phyloP scores from a whole-genome alignment of 257 asterid species.

The Gentiana straminea region DNA sequence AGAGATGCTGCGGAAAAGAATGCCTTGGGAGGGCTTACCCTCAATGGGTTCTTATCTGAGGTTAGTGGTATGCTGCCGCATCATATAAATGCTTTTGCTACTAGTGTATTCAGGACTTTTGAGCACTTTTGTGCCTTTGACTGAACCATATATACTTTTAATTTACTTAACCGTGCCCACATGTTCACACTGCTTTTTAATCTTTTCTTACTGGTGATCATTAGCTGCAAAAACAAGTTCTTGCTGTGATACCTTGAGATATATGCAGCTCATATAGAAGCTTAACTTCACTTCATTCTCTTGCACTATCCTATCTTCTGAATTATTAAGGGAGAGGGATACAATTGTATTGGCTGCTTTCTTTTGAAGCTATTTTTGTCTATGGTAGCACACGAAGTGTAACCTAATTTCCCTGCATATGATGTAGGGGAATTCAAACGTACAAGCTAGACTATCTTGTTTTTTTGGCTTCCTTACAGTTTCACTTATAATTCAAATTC shows the following conservation, averaged over 20 bases:
- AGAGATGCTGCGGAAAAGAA: constrained; percentile 77
- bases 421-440: neutral
- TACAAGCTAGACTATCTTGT: neutral
- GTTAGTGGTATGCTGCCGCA: constrained; percentile 23
- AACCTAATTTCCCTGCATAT: neutral
- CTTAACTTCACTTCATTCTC: too few species aligned
- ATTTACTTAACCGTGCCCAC: neutral
- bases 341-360: neutral
- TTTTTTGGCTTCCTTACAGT: neutral
- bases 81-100: too few species aligned
- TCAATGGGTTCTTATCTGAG: constrained; percentile 79
- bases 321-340: too few species aligned
- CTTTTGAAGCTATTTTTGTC: neutral
- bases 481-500: neutral
- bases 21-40: constrained; percentile 74
- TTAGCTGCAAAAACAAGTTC: neutral
- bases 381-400: neutral
- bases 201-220: neutral
- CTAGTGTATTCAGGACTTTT: too few species aligned
- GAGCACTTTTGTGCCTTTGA: too few species aligned
- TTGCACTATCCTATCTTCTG: too few species aligned
- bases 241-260: too few species aligned
- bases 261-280: too few species aligned
- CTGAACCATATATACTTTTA: too few species aligned
- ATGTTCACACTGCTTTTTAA: neutral